Evolutionary conservation across 1,284 basidiomycete genomes (phyloP), one percentile per base, ranked within the genome.

Genomic region (Puccinia coronata): DNA sequence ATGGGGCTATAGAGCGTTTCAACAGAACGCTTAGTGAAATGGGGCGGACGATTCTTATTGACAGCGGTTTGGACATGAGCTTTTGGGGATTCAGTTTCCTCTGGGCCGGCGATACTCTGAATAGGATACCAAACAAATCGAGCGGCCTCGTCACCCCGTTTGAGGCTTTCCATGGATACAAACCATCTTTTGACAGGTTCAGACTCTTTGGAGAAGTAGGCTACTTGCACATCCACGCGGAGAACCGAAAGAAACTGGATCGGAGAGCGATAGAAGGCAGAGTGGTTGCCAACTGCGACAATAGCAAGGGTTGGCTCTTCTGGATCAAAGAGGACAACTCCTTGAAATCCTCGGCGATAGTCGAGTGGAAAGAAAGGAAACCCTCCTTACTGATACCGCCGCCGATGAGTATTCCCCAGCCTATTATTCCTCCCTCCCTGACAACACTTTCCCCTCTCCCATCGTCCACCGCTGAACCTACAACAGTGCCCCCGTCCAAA

Each of bases 11-110:
- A 43, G 43, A 43, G 43, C 43, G 16, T 6, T 74, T 11, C 31
- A 74, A 74, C 51, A 18, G 72, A 20, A 74, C 72, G 6, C 25
- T 74, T 55, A n/a, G 25, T 6, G 72, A 74, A 9, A 74, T 74
- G 72, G 72, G 9, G 6, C n/a, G 53, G 5, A 55, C 72, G 8
- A 9, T 74, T 25, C 51, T 74, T 28, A 18, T 36, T 43, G 72
- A 31, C 34, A 31, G 25, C 34, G 31, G 53, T 20, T 25, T 74
- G 34, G 23, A 23, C 11, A 59, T 36, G 34, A 9, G 4, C 8
- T 74, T 74, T 28, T 74, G 72, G 73, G 36, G 49, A 8, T 41
- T 61, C 31, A 20, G 55, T 31, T 76, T 16, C 31, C 23, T 18
- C 5, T 71, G 69, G 69, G 69, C 69, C 4, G 6, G 31, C 12